Evolutionary conservation across 139 green algal genomes (phyloP).

Genomic region (Dunaliella primolecta): DNA sequence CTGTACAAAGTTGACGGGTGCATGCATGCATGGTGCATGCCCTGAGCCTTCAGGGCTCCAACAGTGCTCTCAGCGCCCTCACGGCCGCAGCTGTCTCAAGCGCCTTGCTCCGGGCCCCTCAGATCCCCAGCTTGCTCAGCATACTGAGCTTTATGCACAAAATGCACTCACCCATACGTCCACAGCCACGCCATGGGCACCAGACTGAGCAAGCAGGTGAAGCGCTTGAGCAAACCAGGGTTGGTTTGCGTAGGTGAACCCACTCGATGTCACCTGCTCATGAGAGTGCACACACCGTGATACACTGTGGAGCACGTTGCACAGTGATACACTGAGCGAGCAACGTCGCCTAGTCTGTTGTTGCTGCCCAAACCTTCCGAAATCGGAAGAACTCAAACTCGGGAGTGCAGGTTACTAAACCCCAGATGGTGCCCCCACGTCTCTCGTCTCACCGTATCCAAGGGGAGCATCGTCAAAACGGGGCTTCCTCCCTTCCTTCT

Average conservation of each 20-base stretch:
- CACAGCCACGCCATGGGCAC: constrained; percentile 81
- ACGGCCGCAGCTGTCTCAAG: not conserved
- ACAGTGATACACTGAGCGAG: not conserved
- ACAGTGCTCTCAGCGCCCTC: too few relatives aligned
- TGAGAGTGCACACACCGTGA: constrained; percentile 48
- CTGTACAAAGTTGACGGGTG: not conserved
- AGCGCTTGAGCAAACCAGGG: constrained; percentile 73
- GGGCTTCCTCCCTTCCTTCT: too few relatives aligned
- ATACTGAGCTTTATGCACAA: not conserved
- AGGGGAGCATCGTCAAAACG: constrained; percentile 77
- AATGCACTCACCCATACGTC: constrained; percentile 77
- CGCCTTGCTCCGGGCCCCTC: too few relatives aligned
- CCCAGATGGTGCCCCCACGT: too few relatives aligned
- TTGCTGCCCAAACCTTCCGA: not conserved
- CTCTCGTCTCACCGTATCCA: constrained; percentile 77
- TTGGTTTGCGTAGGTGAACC: constrained; percentile 68
- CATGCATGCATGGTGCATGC: not conserved
- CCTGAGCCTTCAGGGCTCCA: too few relatives aligned
- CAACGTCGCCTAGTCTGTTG: not conserved
- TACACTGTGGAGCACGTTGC: not conserved
- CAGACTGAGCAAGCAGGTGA: constrained; percentile 58
- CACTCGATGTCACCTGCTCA: constrained; percentile 39
- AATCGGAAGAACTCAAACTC: not conserved
- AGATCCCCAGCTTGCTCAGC: not conserved
- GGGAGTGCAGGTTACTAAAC: too few relatives aligned